These are phyloP conservation scores for Arabidopsis thaliana DNA, from an alignment of 345 rosid species.

Conservation along the genomic window TAIR10.1 NC_003070.9:6976001-6976500, in stretches of 20 bases:
- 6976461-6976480: constrained; percentile 52
- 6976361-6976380: constrained; percentile 50
- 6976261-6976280: constrained; percentile 56
- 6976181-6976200: not conserved
- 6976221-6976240: not conserved
- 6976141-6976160: constrained; percentile 51
- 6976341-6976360: constrained; percentile 47
- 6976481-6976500: constrained; percentile 53
- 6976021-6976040: constrained; percentile 50
- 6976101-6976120: constrained; percentile 75
- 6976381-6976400: constrained; percentile 65
- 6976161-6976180: constrained; percentile 32
- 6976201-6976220: not conserved
- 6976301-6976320: constrained; percentile 58
- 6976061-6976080: constrained; percentile 56
- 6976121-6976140: constrained; percentile 61
- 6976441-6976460: constrained; percentile 54
- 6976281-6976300: constrained; percentile 58
- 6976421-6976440: constrained; percentile 32
- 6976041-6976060: constrained; percentile 62
- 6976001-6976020: not conserved
- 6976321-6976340: constrained; percentile 52
- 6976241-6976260: constrained; percentile 23
- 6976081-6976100: constrained; percentile 55
- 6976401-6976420: constrained; percentile 55